Evolutionary conservation across 495 filamentous ascomycete species (phyloP), one percentile per base, ranked within the genome.

Genomic region (Lophiotrema nucula): DNA sequence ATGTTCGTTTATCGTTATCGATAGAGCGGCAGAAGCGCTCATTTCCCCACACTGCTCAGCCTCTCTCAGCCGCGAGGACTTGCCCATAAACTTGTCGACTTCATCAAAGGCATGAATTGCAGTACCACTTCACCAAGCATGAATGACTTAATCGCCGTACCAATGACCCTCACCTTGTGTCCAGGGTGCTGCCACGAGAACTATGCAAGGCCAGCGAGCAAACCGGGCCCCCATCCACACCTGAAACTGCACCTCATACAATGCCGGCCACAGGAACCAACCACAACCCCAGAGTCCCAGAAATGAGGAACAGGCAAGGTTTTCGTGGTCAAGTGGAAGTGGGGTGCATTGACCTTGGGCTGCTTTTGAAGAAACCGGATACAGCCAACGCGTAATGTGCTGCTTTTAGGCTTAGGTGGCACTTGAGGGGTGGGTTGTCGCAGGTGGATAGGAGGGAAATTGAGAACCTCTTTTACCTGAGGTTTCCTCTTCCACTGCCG

Each of bases 91-190:
- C 31, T 15, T n/a, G n/a, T 8, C 31, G 15, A 35, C 42, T 53
- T 26, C 10, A 24, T 27, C 33, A 15, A 53, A 15, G 35, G 49
- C 33, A 53, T 35, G 19, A 38, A 53, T 53, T 53, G 33, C 49
- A 53, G 49, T 39, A 53, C 49, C 49, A 53, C 16, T 42, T 31
- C 49, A 42, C 43, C 23, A 35, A 35, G 43, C 43, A 12, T 47
- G 16, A 22, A 37, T 38, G 25, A 42, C 16, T 15, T 19, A 3
- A 1, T 4, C 15, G 27, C 6, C n/a, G n/a, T n/a, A n/a, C 49
- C 49, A 53, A 53, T 53, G n/a, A 53, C 16, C 2, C 21, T 18
- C 11, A 22, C 6, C n/a, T 4, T 19, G 23, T 13, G n/a, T 4
- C 33, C 19, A 42, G 49, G 49, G 42, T 53, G 31, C 8, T n/a